Percentiles rank a stretch among this genome's conserved stretches.
Conservation (phyloP, 2,329 filamentous ascomycete genomes). For the Coniochaeta sp. region DNA sequence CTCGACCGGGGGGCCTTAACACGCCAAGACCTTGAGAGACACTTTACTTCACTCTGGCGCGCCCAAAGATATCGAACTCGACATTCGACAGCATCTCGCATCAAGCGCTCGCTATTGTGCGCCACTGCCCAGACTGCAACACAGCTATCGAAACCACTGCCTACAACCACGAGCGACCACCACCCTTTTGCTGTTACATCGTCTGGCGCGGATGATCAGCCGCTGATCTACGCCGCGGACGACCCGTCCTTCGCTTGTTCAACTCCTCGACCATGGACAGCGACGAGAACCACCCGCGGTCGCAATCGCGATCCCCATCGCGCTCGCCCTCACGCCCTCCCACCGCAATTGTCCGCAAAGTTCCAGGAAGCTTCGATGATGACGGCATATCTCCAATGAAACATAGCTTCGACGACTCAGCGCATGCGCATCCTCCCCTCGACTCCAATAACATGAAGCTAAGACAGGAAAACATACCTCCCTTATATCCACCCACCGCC, state of each 20-base stretch:
- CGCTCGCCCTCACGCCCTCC: slow-evolving; percentile 15
- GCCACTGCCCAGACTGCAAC: background rate
- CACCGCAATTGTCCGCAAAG: slow-evolving; percentile 12
- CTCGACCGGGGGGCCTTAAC: background rate
- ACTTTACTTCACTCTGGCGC: background rate
- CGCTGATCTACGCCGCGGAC: background rate
- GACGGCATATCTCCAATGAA: slow-evolving; percentile 11
- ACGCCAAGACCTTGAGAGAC: background rate
- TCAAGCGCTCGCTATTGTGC: background rate
- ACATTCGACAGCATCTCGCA: background rate
- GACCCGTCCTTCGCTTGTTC: background rate
- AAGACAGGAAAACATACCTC: slow-evolving; percentile 16
- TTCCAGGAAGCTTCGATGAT: slow-evolving; percentile 11
- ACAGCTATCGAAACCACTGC: background rate
- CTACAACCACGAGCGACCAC: background rate
- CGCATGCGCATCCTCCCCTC: slow-evolving; percentile 6
- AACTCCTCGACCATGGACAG: slow-evolving; percentile 21
- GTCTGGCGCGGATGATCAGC: background rate
- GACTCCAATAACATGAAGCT: slow-evolving; percentile 9
- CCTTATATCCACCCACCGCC: slow-evolving; percentile 16
- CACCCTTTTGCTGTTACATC: background rate
- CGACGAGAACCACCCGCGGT: slow-evolving; percentile 19
- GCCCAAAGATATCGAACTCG: background rate
- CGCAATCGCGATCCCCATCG: too few species aligned
- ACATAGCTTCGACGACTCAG: slow-evolving; percentile 11